phyloP scores from a whole-genome alignment of 768 basidiomycete genomes.

The Mycena kentingensis region DNA sequence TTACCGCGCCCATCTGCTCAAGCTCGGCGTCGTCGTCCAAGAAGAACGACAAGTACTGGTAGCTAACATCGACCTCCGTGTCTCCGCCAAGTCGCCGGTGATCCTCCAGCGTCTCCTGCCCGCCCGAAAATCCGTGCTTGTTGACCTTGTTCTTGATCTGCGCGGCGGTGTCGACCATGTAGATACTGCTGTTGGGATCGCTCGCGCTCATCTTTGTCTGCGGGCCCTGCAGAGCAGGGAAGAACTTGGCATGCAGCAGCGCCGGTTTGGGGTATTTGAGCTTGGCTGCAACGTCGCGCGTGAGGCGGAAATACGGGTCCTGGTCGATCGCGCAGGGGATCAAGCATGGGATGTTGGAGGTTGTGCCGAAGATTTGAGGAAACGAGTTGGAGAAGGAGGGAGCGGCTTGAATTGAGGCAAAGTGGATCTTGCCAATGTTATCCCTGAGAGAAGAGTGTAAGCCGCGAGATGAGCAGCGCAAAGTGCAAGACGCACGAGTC shows the following conservation, averaged over 20 bases:
- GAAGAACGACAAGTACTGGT: constrained; percentile 95
- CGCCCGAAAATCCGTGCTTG: constrained; percentile 94
- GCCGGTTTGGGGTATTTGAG: constrained; percentile 95
- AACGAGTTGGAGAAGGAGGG: constrained; percentile 98
- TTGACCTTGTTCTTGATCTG: constrained; percentile 99
- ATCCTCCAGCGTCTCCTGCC: constrained; percentile 93
- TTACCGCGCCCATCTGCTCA: constrained; percentile 70
- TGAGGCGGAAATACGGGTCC: constrained; percentile 96
- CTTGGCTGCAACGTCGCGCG: constrained; percentile 91
- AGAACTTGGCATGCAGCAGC: constrained; percentile 93
- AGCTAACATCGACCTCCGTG: constrained; percentile 93
- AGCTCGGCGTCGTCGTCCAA: constrained; percentile 93
- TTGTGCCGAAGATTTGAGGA: constrained; percentile 92
- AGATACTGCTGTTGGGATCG: constrained; percentile 89
- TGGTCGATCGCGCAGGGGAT: constrained; percentile 99
- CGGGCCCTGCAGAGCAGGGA: constrained; percentile 96
- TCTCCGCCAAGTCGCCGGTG: constrained; percentile 87
- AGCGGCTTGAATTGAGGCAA: constrained; percentile 92
- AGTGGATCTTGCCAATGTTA: constrained; percentile 98
- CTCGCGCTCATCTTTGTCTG: constrained; percentile 99
- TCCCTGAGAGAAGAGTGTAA: constrained; percentile 55
- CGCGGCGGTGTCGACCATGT: constrained; percentile 88
- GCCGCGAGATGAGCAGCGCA: not conserved
- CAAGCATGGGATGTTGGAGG: constrained; percentile 82
- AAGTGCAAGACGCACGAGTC: constrained; percentile 76